Base-by-base conservation (phyloP, 805 yeast species). In the Barnettozyma pratensis region DNA sequence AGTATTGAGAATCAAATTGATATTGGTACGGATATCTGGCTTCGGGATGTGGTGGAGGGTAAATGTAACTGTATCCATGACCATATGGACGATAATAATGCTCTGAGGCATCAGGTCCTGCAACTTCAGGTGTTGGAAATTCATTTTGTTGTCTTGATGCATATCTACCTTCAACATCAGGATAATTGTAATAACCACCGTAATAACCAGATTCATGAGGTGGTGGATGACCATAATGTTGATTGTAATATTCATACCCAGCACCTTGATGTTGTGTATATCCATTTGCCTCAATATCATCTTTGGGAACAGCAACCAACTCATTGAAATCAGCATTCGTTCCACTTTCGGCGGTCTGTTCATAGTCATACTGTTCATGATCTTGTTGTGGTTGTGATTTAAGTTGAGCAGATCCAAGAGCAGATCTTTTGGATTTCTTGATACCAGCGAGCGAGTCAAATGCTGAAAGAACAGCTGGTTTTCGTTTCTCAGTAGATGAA, bases 271-370 rank as follows among this genome's bases (percentile, higher is more conserved):
- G 37, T 7, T 30, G 25, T 19, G 10, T 12, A 32, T 14, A 10
- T 8, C 12, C 37, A 31, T 31, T 8, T 31, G 42, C 45, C 42
- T 28, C 41, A 19, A 31, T 7, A 9, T 38, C 37, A 9, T 25
- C 37, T 6, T 41, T 37, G n/a, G 36, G 12, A 31, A 27, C 27
- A 35, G 48, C 38, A n/a, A 39, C 32, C 26, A 43, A 12, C 19
- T 42, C 39, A 19, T 14, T 7, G 19, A 9, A 7, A 14, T 10
- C 12, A n/a, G 8, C n/a, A 26, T 7, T n/a, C 45, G 40, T 45
- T 46, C 47, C 31, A 49, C 36, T 37, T 42, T 52, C 37, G 39
- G 49, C 41, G 42, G 25, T 29, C 34, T 44, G 40, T 26, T 36
- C 14, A 49, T 37, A 25, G 6, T 3, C 39, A 14, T 19, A 19